Evolutionary conservation across 164 flowering plant genomes (phyloP).

Genomic region (Akebia trifoliata): DNA sequence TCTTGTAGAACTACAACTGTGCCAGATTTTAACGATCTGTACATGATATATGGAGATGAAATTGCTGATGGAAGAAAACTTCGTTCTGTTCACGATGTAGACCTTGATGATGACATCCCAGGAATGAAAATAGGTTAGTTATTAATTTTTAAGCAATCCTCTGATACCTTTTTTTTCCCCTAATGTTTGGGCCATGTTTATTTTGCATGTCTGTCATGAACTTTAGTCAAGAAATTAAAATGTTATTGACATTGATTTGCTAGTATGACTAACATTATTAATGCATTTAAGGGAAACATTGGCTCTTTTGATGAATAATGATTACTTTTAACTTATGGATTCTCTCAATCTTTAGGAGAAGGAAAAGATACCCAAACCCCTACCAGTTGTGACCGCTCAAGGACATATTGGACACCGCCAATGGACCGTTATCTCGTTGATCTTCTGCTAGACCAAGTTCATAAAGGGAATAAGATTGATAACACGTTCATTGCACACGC

Average conservation of each 20-base stretch:
- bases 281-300: too few relatives aligned
- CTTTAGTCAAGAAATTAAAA: neutral
- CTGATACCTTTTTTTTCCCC: neutral
- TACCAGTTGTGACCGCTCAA: slow-evolving; percentile 9
- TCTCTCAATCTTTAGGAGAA: neutral
- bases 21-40: slow-evolving; percentile 19
- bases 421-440: slow-evolving; percentile 31
- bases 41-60: slow-evolving; percentile 13
- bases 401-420: slow-evolving; percentile 29
- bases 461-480: slow-evolving; percentile 21
- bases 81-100: slow-evolving; percentile 6
- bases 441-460: slow-evolving; percentile 28
- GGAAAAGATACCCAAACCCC: slow-evolving; percentile 7
- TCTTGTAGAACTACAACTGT: slow-evolving; percentile 12
- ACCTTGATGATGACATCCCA: neutral
- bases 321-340: neutral
- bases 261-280: too few relatives aligned
- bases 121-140: slow-evolving; percentile 6
- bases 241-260: neutral
- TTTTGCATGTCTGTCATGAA: neutral
- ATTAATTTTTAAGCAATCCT: neutral
- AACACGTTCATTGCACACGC: slow-evolving; percentile 21
- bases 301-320: neutral
- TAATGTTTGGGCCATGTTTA: neutral
- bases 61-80: slow-evolving; percentile 9